A percentile compares a stretch with the other conserved stretches of the same genome.
These are phyloP conservation scores for Myriosclerotinia curreyana DNA, from an alignment of 2,329 filamentous ascomycete genomes.

Conservation along the genomic window DNA sequence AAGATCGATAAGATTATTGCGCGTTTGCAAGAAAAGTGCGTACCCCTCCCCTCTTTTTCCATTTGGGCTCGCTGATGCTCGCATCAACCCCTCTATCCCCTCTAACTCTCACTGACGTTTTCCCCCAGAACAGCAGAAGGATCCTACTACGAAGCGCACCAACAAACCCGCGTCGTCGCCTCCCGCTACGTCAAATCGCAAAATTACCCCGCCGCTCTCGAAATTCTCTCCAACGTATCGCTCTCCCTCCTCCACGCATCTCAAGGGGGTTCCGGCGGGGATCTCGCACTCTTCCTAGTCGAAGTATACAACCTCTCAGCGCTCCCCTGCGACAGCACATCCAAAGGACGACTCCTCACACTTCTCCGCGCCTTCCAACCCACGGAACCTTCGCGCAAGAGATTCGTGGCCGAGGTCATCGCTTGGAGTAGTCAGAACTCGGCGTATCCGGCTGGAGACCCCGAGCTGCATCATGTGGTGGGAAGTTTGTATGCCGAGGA, in stretches of 20 bases:
- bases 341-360: conserved; percentile 72
- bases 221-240: conserved; percentile 81
- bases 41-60: conserved; percentile 4
- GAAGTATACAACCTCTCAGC: conserved; percentile 89
- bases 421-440: conserved; percentile 56
- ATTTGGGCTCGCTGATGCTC: not conserved
- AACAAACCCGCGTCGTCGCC: conserved; percentile 94
- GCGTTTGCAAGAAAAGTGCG: conserved; percentile 73
- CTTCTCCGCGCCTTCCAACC: conserved; percentile 76
- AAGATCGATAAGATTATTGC: conserved; percentile 71
- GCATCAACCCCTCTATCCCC: not conserved
- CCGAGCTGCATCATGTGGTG: conserved; percentile 89
- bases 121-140: conserved; percentile 77
- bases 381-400: conserved; percentile 87
- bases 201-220: conserved; percentile 81
- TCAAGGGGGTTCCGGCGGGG: conserved; percentile 90
- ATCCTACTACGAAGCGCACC: conserved; percentile 96
- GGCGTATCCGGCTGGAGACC: conserved; percentile 85
- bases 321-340: conserved; percentile 69
- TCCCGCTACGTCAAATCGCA: conserved; percentile 86
- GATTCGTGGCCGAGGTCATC: conserved; percentile 83
- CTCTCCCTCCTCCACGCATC: conserved; percentile 83
- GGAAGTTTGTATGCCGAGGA: conserved; percentile 90
- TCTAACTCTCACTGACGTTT: conserved; percentile 16
- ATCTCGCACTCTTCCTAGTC: conserved; percentile 80